Evolutionary conservation across 148 eudicot genomes (phyloP), one percentile per base, ranked within the genome.

Genomic region (Pouteria glomerata): DNA sequence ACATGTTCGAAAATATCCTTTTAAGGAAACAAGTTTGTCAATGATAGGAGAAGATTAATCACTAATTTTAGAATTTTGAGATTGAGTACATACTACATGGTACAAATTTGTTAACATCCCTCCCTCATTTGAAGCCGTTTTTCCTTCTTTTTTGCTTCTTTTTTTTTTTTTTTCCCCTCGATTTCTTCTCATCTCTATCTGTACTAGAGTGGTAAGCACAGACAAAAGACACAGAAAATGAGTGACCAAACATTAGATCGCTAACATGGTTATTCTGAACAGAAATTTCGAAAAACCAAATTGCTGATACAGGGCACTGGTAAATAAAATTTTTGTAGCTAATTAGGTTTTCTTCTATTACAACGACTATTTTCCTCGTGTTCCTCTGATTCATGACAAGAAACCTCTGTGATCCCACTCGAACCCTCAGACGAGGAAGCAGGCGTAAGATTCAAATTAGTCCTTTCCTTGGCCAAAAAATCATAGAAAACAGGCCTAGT

Each of bases 351-450:
- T 68, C 62, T 77, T 58, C 91, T 87, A 81, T 80, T 77, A 69
- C 79, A 73, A 85, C 90, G 83, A 79, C 90, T 93, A 81, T 85
- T 85, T 52, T 89, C 97, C 55, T 89, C 69, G 5, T 72, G 78
- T 15, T 80, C 98, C 30, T 81, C 86, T 12, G 83, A 58, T 47
- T 60, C 82, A 47, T 75, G 63, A 18, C 57, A 60, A 42, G 89
- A 78, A 18, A 72, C 69, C 74, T 84, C 88, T 1, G 98, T 93
- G 29, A 93, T 74, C 14, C 90, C 97, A 74, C 98, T 93, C 0
- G 93, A 86, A 31, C 86, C 97, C 6, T 97, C 90, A 21, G 85
- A 88, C 1, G 94, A 85, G 0, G 82, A 63, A 50, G 77, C 85
- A 2, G 93, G 92, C 55, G 85, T 81, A 1, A 84, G 81, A 63